phyloP scores from a whole-genome alignment of 1,284 basidiomycete species.

The Cryptococcus amylolentus region DNA sequence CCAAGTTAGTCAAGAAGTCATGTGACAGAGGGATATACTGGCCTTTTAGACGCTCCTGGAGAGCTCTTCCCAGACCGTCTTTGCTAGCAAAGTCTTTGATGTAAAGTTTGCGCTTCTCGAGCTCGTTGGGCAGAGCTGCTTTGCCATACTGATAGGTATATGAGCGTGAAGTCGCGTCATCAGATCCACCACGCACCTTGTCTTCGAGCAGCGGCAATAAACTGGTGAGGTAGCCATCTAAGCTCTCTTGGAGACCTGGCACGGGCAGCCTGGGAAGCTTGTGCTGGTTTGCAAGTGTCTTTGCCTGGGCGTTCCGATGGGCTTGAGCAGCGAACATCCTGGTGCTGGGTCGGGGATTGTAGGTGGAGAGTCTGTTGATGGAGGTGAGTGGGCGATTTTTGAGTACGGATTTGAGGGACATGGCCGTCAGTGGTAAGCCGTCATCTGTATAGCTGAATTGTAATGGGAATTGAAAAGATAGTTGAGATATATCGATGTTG shows the following conservation, averaged over 20 bases:
- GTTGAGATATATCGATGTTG: too few relatives aligned
- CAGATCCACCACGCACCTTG: slow-evolving; percentile 53
- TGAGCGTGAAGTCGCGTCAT: slow-evolving; percentile 12
- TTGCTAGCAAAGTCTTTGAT: slow-evolving; percentile 65
- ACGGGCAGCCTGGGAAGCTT: slow-evolving; percentile 72
- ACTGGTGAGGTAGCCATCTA: slow-evolving; percentile 75
- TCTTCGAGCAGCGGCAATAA: slow-evolving; percentile 76
- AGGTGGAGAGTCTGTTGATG: too few relatives aligned
- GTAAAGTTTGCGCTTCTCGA: slow-evolving; percentile 62
- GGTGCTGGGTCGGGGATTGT: background rate
- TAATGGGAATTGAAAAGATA: too few relatives aligned
- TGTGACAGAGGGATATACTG: background rate
- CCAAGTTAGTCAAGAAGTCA: background rate
- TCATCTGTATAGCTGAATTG: too few relatives aligned
- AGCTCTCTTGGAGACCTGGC: slow-evolving; percentile 70
- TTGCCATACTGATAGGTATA: slow-evolving; percentile 51
- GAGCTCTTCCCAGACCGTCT: slow-evolving; percentile 62
- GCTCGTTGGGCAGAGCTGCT: slow-evolving; percentile 57
- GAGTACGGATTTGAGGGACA: too few relatives aligned
- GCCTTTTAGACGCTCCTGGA: slow-evolving; percentile 81
- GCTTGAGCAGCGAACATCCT: slow-evolving; percentile 36
- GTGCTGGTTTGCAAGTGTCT: slow-evolving; percentile 50
- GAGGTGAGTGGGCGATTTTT: too few relatives aligned
- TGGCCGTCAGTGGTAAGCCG: too few relatives aligned
- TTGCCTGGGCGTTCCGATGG: slow-evolving; percentile 36